A percentile compares a stretch with the other conserved stretches of the same genome.
phyloP scores from a whole-genome alignment of 441 rosid species.

The Populus hybrid region DNA sequence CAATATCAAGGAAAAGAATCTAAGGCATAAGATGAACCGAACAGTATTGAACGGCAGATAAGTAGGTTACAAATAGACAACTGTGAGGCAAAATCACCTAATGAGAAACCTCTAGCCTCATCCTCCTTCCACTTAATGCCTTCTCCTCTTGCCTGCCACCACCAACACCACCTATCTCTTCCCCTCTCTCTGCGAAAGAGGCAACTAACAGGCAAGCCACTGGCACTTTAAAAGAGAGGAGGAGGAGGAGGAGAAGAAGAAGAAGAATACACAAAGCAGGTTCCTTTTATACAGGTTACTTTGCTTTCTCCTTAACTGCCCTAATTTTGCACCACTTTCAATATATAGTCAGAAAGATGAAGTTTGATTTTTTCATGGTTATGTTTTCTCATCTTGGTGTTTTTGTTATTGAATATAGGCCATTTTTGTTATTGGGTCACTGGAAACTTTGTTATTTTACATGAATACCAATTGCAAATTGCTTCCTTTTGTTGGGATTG shows the following conservation, averaged over 20 bases:
- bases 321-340: not conserved
- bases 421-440: not conserved
- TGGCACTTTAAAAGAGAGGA: not conserved
- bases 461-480: not conserved
- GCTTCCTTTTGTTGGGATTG: not conserved
- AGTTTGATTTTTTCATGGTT: not conserved
- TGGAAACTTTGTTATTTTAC: not conserved
- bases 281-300: not conserved
- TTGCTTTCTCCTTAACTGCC: not conserved
- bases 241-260: not conserved
- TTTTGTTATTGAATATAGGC: not conserved
- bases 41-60: not conserved
- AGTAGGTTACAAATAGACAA: not conserved
- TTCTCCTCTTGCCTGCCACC: conserved; percentile 1
- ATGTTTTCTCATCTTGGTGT: not conserved
- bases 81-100: conserved; percentile 1
- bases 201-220: not conserved
- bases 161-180: not conserved
- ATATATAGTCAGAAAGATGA: not conserved
- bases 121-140: conserved; percentile 9
- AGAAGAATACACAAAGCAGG: not conserved
- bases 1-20: not conserved
- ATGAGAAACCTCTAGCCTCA: conserved; percentile 19
- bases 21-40: not conserved
- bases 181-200: not conserved